A percentile compares a stretch with the other conserved stretches of the same genome.
These are phyloP conservation scores for Wilhelminamyces savonicus DNA, from an alignment of 805 yeast species.

Conservation along the genomic window DNA sequence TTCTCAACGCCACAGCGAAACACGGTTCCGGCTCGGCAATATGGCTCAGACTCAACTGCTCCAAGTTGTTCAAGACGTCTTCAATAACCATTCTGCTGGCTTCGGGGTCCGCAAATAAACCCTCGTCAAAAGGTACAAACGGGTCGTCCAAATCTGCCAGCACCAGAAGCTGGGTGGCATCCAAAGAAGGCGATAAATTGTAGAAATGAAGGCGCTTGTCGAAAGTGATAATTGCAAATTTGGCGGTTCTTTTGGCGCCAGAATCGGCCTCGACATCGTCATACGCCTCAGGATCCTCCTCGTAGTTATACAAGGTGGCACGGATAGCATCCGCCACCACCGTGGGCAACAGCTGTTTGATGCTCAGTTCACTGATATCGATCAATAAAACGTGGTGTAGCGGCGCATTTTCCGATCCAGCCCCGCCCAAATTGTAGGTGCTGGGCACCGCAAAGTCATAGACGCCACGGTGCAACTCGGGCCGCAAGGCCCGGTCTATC, in stretches of 20 bases:
- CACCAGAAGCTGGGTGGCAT: conserved; percentile 51
- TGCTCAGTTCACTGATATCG: conserved; percentile 59
- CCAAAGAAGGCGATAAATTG: conserved; percentile 52
- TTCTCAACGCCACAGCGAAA: conserved; percentile 71
- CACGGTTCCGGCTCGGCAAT: conserved; percentile 55
- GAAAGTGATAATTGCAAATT: conserved; percentile 68
- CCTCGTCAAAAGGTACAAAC: conserved; percentile 72
- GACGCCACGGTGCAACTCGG: conserved; percentile 77
- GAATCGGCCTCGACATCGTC: conserved; percentile 7
- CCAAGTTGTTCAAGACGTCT: conserved; percentile 58
- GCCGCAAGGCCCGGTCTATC: conserved; percentile 55
- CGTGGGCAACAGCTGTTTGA: conserved; percentile 53
- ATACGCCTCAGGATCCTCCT: conserved; percentile 4
- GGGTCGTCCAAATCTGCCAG: conserved; percentile 71
- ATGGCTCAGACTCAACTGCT: conserved; percentile 33
- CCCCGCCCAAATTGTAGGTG: conserved; percentile 53
- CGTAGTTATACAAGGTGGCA: conserved; percentile 38
- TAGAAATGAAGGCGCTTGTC: conserved; percentile 70
- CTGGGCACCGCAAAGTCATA: conserved; percentile 79
- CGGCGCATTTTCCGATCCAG: conserved; percentile 30
- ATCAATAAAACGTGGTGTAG: conserved; percentile 68
- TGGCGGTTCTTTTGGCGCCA: conserved; percentile 22
- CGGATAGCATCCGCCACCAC: conserved; percentile 68
- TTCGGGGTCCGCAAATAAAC: conserved; percentile 74
- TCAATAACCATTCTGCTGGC: conserved; percentile 62